Percentiles rank a stretch among this genome's conserved stretches.
These are phyloP conservation scores for Mycena galopus DNA, from an alignment of 768 basidiomycete genomes.

Conservation along the genomic window DNA sequence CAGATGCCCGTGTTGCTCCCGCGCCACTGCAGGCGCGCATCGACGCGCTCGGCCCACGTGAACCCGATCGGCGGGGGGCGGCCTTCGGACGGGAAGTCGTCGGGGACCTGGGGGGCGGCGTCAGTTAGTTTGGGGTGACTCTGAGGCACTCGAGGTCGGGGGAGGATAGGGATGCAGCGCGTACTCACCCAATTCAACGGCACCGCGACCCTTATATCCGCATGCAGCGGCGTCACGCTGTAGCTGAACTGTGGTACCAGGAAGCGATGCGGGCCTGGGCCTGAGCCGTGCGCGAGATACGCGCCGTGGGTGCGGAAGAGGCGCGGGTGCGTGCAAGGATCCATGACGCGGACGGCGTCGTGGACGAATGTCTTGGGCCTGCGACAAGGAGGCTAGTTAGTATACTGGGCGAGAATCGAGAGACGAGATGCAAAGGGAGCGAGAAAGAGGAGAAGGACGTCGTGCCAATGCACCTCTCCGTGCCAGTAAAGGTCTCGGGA, in stretches of 20 bases:
- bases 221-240: slow-evolving; percentile 61
- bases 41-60: slow-evolving; percentile 72
- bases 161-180: too few relatives aligned
- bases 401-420: too few relatives aligned
- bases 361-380: slow-evolving; percentile 59
- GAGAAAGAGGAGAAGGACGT: neutral
- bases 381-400: neutral
- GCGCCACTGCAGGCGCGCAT: slow-evolving; percentile 75
- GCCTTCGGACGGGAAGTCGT: slow-evolving; percentile 36
- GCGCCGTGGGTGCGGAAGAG: slow-evolving; percentile 60
- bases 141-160: neutral
- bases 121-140: neutral
- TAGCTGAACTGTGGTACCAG: slow-evolving; percentile 67
- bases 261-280: slow-evolving; percentile 56
- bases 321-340: slow-evolving; percentile 59
- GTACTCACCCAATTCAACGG: slow-evolving; percentile 57
- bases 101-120: neutral
- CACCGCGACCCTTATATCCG: slow-evolving; percentile 63
- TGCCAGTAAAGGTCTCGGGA: neutral
- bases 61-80: slow-evolving; percentile 31
- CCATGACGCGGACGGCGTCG: slow-evolving; percentile 58
- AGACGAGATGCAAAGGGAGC: neutral
- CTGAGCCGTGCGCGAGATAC: slow-evolving; percentile 61
- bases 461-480: neutral
- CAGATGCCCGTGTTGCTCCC: slow-evolving; percentile 79